phyloP scores from a whole-genome alignment of 2,329 filamentous ascomycete genomes.

The Cercospora canescens region DNA sequence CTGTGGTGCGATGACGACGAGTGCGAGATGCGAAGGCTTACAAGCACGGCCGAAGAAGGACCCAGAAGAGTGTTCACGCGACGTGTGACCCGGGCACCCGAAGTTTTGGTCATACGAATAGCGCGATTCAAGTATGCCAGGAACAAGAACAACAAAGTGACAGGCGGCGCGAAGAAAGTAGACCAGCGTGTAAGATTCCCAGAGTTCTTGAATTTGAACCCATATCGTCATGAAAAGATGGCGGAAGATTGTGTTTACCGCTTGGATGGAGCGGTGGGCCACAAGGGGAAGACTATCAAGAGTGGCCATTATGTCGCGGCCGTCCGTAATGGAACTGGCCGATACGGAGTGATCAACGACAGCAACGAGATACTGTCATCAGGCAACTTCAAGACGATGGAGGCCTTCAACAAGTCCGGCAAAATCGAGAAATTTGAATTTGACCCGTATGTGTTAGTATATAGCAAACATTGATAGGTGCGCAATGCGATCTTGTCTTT shows the following conservation, averaged over 20 bases:
- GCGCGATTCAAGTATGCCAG: background rate
- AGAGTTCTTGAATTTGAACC: conserved; percentile 5
- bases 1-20: background rate
- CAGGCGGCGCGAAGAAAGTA: background rate
- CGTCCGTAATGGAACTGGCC: background rate
- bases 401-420: background rate
- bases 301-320: conserved; percentile 12
- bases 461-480: background rate
- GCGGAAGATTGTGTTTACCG: conserved; percentile 12
- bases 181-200: background rate
- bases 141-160: too few species aligned
- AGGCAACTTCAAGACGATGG: background rate
- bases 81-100: background rate
- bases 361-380: background rate
- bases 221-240: background rate
- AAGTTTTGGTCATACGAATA: background rate
- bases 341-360: background rate
- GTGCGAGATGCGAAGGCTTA: background rate
- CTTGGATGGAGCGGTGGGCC: conserved; percentile 15
- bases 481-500: too few species aligned
- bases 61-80: background rate
- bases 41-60: background rate
- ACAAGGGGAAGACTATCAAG: background rate
- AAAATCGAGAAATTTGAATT: background rate
- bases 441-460: background rate